Evolutionary conservation across 345 rosid genomes (phyloP), one percentile per base, ranked within the genome.

Genomic region (Dipteronia sinensis): DNA sequence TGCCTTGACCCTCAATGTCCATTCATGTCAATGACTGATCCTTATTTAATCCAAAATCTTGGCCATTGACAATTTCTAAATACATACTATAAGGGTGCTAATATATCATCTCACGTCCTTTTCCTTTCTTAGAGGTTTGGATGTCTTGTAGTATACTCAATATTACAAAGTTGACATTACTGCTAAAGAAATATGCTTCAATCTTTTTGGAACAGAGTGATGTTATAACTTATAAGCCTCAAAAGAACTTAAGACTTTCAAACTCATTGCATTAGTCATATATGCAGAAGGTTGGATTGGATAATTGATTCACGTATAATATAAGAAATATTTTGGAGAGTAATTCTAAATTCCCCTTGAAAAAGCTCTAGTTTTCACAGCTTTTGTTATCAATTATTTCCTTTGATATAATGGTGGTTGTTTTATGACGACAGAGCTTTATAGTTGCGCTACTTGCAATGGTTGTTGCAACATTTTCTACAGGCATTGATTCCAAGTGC

Each of bases 401-500:
- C 19, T 25, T 7, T 2, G 19, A 13, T 38, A 25, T 77, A 71
- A 66, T 63, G 49, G 27, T 38, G 15, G 29, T 1, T 68, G 55
- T 79, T 13, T 31, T 62, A 20, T 79, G 77, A 70, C 68, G 67
- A 71, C 93, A 95, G 99, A 93, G 98, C 83, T 95, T 95, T 79
- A 80, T 93, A 64, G 86, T 95, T 75, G 99, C 97, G 5, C 72
- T 95, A 17, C 89, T 95, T 29, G 87, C 98, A 25, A 95, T 95
- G 80, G 99, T 95, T 72, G 85, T 92, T 19, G 99, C 99, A 2
- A 95, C 99, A 73, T 95, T 93, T 84, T 95, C 99, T 0, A 93
- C 99, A 1, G 99, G 99, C 66, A 92, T 95, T 34, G 99, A 95
- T 82, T 95, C 99, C 1, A 85, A 95, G 74, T 92, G 99, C 77